Base-by-base conservation (phyloP, 257 asterid genomes). In the Forsythia viridissima region DNA sequence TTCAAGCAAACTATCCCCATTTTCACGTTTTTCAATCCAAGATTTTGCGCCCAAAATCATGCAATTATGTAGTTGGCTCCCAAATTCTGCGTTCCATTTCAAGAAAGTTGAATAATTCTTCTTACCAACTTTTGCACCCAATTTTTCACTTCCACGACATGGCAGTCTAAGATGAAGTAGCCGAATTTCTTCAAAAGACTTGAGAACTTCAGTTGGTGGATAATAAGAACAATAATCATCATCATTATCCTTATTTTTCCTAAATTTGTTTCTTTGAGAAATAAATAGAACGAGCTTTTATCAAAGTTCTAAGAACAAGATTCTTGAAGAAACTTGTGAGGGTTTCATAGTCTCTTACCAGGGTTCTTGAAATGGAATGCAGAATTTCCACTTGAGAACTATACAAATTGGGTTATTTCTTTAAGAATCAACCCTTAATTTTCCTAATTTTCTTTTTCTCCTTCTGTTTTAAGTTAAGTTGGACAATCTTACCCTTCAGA, bases 21-120 rank as follows among this genome's bases (percentile, higher is more conserved):
- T 72, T 6, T 52, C 76, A 1, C 1, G 3, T 55, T 74, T 77
- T 66, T 83, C 81, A 3, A 55, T 16, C 80, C 86, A 81, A 2
- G 90, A 87, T 48, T 84, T 91, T 18, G 92, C 90, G 18, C 93
- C 97, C 2, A 90, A 75, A n/a, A 90, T 72, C 67, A 90, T 91
- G 76, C 97, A 92, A 83, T 86, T 80, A 5, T 89, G 88, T 37
- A 92, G 83, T 8, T 92, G 92, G 9, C 83, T 81, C 42, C 97
- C 97, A 66, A 88, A 93, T 5, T 91, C 94, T 1, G 92, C 97
- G 43, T 84, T 90, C 97, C 97, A 93, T 79, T 80, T 90, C 82
- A 93, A 76, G 5, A 86, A 85, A 48, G 82, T 82, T 48, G 82
- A 70, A 37, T 63, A 66, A n/a, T 43, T n/a, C 18, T 15, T 76